A percentile compares a stretch with the other conserved stretches of the same genome.
phyloP scores from a whole-genome alignment of 2,329 filamentous ascomycete genomes.

The Aureobasidium sp. region DNA sequence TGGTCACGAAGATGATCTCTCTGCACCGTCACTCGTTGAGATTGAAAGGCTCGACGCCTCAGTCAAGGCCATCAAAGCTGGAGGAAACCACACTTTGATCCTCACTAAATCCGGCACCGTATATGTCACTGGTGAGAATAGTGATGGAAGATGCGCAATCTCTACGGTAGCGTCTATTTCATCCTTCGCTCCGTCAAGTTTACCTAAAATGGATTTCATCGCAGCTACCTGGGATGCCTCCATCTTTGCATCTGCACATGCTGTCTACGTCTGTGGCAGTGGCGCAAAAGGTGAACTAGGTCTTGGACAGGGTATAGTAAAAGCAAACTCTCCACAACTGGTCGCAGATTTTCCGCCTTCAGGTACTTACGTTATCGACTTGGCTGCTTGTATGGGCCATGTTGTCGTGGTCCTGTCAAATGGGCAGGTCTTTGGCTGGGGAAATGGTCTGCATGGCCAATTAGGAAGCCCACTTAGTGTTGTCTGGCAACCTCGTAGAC shows the following conservation, averaged over 20 bases:
- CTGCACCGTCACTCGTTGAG: constrained; percentile 19
- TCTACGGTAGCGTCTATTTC: background rate
- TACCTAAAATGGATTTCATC: constrained; percentile 31
- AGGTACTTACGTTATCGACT: constrained; percentile 49
- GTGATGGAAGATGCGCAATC: constrained; percentile 35
- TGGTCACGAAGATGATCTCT: constrained; percentile 33
- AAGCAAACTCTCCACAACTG: constrained; percentile 30
- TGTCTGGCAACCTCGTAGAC: constrained; percentile 51
- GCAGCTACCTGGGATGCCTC: constrained; percentile 75
- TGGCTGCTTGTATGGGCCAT: constrained; percentile 72
- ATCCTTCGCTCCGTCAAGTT: background rate
- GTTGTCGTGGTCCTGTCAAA: constrained; percentile 63
- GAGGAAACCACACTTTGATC: constrained; percentile 81
- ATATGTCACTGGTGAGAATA: constrained; percentile 57
- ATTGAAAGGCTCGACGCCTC: background rate
- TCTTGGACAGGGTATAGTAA: constrained; percentile 35
- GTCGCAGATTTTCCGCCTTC: constrained; percentile 57
- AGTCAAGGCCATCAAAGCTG: constrained; percentile 43
- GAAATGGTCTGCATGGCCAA: constrained; percentile 77
- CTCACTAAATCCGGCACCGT: constrained; percentile 51
- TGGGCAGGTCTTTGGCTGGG: constrained; percentile 81
- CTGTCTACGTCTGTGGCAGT: constrained; percentile 55
- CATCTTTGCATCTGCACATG: constrained; percentile 47
- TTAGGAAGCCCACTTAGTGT: constrained; percentile 52
- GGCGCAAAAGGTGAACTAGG: constrained; percentile 67